These are phyloP conservation scores for Dovyalis caffra DNA, from an alignment of 345 rosid genomes.

Conservation along the genomic window DNA sequence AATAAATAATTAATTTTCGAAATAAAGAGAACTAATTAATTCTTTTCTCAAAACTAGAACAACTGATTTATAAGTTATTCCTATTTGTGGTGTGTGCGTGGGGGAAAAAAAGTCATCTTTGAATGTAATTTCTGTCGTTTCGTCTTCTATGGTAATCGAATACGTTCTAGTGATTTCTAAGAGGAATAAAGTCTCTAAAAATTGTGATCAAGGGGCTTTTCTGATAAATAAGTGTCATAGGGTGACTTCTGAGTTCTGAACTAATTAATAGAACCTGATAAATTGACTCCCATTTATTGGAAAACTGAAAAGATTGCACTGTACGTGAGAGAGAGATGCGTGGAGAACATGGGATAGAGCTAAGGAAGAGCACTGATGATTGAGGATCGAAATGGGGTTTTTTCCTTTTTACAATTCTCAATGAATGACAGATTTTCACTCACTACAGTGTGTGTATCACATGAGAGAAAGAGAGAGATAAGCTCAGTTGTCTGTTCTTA, in stretches of 20 bases:
- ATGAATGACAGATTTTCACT: conserved; percentile 18
- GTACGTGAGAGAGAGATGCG: neutral
- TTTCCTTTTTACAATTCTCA: neutral
- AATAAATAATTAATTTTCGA: too few relatives aligned
- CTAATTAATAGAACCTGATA: neutral
- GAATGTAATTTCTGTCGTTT: too few relatives aligned
- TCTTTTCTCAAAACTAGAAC: too few relatives aligned
- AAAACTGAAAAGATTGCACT: neutral
- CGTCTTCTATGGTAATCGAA: too few relatives aligned
- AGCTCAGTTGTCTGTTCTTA: neutral
- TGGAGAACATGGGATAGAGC: conserved; percentile 19
- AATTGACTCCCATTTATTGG: neutral
- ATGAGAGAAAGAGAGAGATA: conserved; percentile 15
- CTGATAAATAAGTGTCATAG: neutral
- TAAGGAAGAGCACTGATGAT: conserved; percentile 12
- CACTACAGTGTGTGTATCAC: conserved; percentile 13
- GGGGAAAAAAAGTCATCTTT: too few relatives aligned
- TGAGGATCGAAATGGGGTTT: conserved; percentile 6
- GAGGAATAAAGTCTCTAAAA: too few relatives aligned
- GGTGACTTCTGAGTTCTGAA: neutral
- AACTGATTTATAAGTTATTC: too few relatives aligned
- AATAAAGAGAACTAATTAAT: too few relatives aligned
- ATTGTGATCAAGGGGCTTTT: neutral
- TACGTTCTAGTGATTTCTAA: too few relatives aligned
- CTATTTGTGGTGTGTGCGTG: too few relatives aligned